Conservation (phyloP, 306 rosid species). For the Hippophae rhamnoides region DNA sequence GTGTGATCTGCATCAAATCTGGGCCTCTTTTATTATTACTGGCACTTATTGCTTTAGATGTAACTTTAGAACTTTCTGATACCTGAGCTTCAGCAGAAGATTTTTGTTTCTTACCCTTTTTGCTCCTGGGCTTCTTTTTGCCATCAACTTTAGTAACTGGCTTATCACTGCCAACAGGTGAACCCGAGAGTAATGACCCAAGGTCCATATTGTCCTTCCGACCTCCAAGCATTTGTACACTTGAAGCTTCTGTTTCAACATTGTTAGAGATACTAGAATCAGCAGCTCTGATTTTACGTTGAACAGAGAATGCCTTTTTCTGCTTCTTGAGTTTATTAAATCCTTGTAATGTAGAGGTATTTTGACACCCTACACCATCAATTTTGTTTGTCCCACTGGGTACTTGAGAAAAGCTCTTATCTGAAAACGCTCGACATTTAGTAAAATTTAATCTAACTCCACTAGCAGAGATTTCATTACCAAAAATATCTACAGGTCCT, state of each 20-base stretch:
- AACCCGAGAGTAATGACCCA: constrained; percentile 10
- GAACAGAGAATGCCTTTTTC: constrained; percentile 24
- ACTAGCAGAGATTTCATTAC: constrained; percentile 15
- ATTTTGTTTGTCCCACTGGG: constrained; percentile 10
- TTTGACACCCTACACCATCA: constrained; percentile 14
- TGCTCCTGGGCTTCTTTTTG: constrained; percentile 34
- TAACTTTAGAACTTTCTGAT: constrained; percentile 22
- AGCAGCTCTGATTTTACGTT: constrained; percentile 19
- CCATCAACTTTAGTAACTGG: constrained; percentile 24
- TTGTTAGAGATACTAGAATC: constrained; percentile 22
- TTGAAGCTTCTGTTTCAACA: constrained; percentile 17
- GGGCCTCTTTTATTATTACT: constrained; percentile 14
- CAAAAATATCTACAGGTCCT: constrained; percentile 19
- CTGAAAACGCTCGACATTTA: constrained; percentile 25
- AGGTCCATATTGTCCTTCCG: constrained; percentile 13
- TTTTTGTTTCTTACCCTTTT: constrained; percentile 31
- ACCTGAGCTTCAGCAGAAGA: constrained; percentile 18
- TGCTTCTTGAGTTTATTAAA: constrained; percentile 24
- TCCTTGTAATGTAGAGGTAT: constrained; percentile 6
- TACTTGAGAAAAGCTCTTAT: constrained; percentile 41
- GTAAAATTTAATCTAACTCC: constrained; percentile 16
- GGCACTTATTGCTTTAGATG: constrained; percentile 31
- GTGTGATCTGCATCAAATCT: constrained; percentile 11
- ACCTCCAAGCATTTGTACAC: constrained; percentile 16
- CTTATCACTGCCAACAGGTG: constrained; percentile 13